Percentiles rank a stretch among this genome's conserved stretches.
Conservation (phyloP, 179 eudicot species). For the Corrigiola litoralis region DNA sequence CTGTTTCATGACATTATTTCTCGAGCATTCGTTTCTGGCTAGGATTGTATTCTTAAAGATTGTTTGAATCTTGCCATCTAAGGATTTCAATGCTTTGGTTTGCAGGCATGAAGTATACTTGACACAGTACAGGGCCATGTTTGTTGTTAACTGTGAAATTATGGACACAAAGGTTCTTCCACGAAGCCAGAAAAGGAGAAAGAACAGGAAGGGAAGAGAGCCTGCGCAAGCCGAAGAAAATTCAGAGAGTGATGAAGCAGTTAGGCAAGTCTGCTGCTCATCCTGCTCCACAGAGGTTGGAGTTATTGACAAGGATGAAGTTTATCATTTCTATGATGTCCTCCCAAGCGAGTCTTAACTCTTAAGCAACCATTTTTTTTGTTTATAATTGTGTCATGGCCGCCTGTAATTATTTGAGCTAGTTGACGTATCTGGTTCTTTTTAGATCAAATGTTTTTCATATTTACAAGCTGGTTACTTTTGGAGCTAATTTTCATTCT, state of each 20-base stretch:
- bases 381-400: background rate
- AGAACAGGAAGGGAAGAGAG: constrained; percentile 32
- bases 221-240: constrained; percentile 16
- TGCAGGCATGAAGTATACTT: constrained; percentile 71
- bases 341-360: constrained; percentile 73
- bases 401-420: background rate
- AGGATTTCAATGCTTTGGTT: background rate
- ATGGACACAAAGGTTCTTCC: constrained; percentile 35
- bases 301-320: constrained; percentile 77
- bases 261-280: constrained; percentile 62
- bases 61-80: background rate
- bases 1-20: too few species aligned
- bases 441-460: background rate
- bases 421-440: background rate
- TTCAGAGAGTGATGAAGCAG: constrained; percentile 29
- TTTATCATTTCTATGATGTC: constrained; percentile 81
- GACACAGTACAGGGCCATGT: constrained; percentile 77
- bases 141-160: constrained; percentile 66
- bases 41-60: too few species aligned
- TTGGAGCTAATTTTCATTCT: too few species aligned
- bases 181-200: constrained; percentile 41
- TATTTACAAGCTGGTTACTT: background rate
- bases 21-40: too few species aligned
- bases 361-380: background rate
- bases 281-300: constrained; percentile 85